Conservation (phyloP, 2,329 filamentous ascomycete species). For the Penicillium brasilianum region DNA sequence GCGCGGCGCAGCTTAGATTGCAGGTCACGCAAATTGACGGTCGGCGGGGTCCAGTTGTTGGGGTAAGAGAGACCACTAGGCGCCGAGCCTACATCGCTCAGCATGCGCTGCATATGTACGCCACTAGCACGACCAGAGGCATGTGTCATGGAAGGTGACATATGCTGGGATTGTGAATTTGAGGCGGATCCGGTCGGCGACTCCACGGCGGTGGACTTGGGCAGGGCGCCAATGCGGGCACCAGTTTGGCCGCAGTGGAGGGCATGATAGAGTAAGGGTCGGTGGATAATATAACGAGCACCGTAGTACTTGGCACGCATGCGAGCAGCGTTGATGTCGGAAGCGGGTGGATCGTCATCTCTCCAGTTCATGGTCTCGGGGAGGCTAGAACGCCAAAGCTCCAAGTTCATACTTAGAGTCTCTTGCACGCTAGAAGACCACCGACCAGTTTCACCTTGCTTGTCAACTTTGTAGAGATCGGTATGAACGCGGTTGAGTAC, state of each 20-base stretch:
- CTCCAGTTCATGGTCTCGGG: conserved; percentile 63
- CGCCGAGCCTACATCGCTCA: conserved; percentile 44
- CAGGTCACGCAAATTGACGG: conserved; percentile 32
- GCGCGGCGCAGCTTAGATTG: conserved; percentile 57
- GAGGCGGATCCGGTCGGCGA: conserved; percentile 40
- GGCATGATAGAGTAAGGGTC: conserved; percentile 71
- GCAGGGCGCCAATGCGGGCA: conserved; percentile 40
- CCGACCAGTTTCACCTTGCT: conserved; percentile 37
- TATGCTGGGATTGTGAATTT: conserved; percentile 40
- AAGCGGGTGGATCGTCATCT: conserved; percentile 71
- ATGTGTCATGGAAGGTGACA: conserved; percentile 43
- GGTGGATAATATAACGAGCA: conserved; percentile 84
- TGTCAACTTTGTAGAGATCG: conserved; percentile 56
- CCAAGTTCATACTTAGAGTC: conserved; percentile 54
- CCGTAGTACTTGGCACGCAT: conserved; percentile 95
- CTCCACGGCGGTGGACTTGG: conserved; percentile 28
- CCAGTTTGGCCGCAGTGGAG: conserved; percentile 55
- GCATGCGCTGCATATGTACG: conserved; percentile 35
- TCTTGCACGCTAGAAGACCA: conserved; percentile 49
- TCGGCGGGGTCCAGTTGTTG: conserved; percentile 27
- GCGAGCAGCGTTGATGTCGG: conserved; percentile 79
- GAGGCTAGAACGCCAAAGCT: conserved; percentile 59
- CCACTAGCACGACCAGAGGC: conserved; percentile 32
- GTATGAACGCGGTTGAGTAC: conserved; percentile 62
- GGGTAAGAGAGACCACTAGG: conserved; percentile 9